A percentile compares a stretch with the other conserved stretches of the same genome.
Evolutionary conservation across 2,329 filamentous ascomycete genomes (phyloP).

Genomic region (Helicocarpus griseus): DNA sequence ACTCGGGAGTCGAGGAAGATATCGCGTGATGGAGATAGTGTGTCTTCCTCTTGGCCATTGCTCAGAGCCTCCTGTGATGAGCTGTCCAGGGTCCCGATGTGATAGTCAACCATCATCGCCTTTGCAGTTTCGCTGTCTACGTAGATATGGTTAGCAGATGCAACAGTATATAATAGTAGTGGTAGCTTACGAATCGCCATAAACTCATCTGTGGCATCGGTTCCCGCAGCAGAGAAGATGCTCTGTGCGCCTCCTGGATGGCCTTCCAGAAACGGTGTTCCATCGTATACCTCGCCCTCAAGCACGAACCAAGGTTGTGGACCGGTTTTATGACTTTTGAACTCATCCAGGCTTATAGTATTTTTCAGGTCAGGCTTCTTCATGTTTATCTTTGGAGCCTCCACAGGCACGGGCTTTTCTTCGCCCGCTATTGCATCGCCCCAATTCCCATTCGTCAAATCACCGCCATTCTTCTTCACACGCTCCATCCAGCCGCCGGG

Average conservation of each 20-base stretch:
- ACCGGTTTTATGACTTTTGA: slow-evolving; percentile 57
- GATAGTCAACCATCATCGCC: slow-evolving; percentile 76
- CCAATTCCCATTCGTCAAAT: slow-evolving; percentile 75
- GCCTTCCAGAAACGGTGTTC: slow-evolving; percentile 65
- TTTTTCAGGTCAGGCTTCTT: slow-evolving; percentile 56
- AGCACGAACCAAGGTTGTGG: slow-evolving; percentile 77
- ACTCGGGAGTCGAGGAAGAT: slow-evolving; percentile 61
- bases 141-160: slow-evolving; percentile 15
- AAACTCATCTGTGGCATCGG: slow-evolving; percentile 81
- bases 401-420: slow-evolving; percentile 35
- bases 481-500: slow-evolving; percentile 89
- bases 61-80: slow-evolving; percentile 46
- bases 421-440: slow-evolving; percentile 57
- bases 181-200: slow-evolving; percentile 72
- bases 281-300: slow-evolving; percentile 81
- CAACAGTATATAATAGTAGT: neutral
- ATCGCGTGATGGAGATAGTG: slow-evolving; percentile 37
- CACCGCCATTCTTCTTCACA: slow-evolving; percentile 71
- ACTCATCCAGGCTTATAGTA: slow-evolving; percentile 59
- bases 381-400: slow-evolving; percentile 64
- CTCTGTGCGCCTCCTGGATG: slow-evolving; percentile 82
- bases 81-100: slow-evolving; percentile 67
- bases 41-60: slow-evolving; percentile 30
- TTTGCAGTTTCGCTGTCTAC: slow-evolving; percentile 86
- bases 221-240: slow-evolving; percentile 70